These are phyloP conservation scores for Rhizopogon rudus DNA, from an alignment of 768 basidiomycete species.

Conservation along the genomic window DNA sequence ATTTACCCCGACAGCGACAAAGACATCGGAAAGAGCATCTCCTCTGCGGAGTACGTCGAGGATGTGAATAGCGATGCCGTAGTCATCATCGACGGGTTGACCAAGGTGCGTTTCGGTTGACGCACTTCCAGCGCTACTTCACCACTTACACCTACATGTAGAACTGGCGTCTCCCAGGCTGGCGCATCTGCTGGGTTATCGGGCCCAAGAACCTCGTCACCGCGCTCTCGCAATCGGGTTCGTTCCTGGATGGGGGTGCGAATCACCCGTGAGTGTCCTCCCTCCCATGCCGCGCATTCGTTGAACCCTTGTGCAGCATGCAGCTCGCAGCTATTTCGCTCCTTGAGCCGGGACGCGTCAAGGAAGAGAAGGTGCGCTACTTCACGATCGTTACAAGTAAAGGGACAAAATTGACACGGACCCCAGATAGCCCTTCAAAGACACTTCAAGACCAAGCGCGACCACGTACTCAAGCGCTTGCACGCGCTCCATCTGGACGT, in stretches of 20 bases:
- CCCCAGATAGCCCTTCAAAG: conserved; percentile 71
- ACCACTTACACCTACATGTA: conserved; percentile 31
- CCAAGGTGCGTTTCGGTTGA: conserved; percentile 52
- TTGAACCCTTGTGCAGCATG: conserved; percentile 38
- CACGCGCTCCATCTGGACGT: conserved; percentile 75
- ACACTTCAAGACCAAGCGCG: conserved; percentile 89
- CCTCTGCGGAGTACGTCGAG: conserved; percentile 78
- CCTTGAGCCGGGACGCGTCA: conserved; percentile 65
- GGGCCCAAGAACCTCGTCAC: conserved; percentile 87
- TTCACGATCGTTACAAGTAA: background rate
- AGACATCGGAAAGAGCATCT: conserved; percentile 74
- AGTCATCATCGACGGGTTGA: conserved; percentile 87
- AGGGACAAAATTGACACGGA: background rate
- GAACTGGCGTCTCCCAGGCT: conserved; percentile 95
- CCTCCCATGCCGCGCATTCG: background rate
- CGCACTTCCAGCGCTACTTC: background rate
- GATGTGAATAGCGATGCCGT: conserved; percentile 84
- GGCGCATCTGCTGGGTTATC: conserved; percentile 91
- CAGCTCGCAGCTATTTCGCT: conserved; percentile 88
- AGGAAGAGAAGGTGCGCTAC: conserved; percentile 54
- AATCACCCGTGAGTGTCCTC: conserved; percentile 72
- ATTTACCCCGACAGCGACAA: conserved; percentile 77
- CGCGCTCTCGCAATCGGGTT: conserved; percentile 89
- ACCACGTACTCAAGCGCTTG: conserved; percentile 83
- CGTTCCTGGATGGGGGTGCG: conserved; percentile 92